Evolutionary conservation across 176 grass and related monocot species (phyloP), one percentile per base, ranked within the genome.

Genomic region (Metroxylon sagu): DNA sequence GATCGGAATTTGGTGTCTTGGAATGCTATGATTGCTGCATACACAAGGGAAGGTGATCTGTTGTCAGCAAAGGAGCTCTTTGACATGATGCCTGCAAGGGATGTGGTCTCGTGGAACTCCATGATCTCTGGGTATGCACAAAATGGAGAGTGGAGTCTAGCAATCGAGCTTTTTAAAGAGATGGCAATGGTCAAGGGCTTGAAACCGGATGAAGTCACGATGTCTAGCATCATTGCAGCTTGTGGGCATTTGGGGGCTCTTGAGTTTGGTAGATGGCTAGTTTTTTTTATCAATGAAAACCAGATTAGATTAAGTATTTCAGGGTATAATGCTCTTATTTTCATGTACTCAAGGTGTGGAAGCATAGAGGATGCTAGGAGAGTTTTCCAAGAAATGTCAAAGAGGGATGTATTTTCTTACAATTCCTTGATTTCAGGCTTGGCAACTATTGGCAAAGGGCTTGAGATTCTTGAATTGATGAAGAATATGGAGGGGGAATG

Each of bases 91-190:
- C 43, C 23, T 15, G 8, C 17, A 4, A 71, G 52, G 48, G 68
- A 71, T 52, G 56, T 71, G 56, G 29, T 71, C 26, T 71, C 68
- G 8, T 71, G 68, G 68, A 71, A 60, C 25, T 51, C 68, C 0
- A 60, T 71, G 56, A 50, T 71, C 7, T 71, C 68, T 16, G 56
- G 68, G 21, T 71, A 71, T 5, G n/a, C 68, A 14, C 68, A 60
- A 30, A 71, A 60, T 29, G n/a, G 68, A 19, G 56, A 16, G 48
- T 71, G 56, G 25, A 27, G 17, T 60, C n/a, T 6, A 12, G 68
- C 56, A 4, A 53, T 71, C 27, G 68, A 71, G 17, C 56, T 71
- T 6, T 71, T 71, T 15, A 53, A 27, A 49, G 43, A 71, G 4
- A 71, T 71, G 68, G 27, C 48, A 3, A 21, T 14, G 16, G 25